A percentile compares a stretch with the other conserved stretches of the same genome.
phyloP scores from a whole-genome alignment of 2,329 filamentous ascomycete genomes.

The Alternaria arborescens region DNA sequence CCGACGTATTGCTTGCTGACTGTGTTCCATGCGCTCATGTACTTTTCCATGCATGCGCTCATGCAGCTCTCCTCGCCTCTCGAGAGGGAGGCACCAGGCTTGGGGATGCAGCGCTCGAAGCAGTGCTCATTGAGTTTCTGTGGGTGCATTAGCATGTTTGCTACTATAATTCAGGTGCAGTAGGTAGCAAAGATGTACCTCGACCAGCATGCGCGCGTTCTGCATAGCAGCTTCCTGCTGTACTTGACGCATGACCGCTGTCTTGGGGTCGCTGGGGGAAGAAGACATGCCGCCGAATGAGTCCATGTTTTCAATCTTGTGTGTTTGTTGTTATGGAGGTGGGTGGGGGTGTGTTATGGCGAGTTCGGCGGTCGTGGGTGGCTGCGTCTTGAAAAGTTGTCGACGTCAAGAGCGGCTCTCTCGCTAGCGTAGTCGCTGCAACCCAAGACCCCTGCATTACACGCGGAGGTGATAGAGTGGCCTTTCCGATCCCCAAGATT shows the following conservation, averaged over 20 bases:
- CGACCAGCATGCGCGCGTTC: conserved; percentile 61
- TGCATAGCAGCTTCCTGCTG: conserved; percentile 62
- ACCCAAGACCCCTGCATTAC: conserved; percentile 32
- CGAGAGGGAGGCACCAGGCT: conserved; percentile 60
- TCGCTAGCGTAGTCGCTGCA: conserved; percentile 23
- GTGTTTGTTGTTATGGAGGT: conserved; percentile 7
- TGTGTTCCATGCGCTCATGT: conserved; percentile 63
- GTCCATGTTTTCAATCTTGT: conserved; percentile 37
- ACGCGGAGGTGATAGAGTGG: conserved; percentile 36
- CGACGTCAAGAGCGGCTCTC: conserved; percentile 41
- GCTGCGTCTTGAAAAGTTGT: conserved; percentile 31
- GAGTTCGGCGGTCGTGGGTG: conserved; percentile 7
- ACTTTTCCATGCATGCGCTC: conserved; percentile 64
- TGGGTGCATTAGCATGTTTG: not conserved
- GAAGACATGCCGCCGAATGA: conserved; percentile 44
- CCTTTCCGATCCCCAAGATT: conserved; percentile 19
- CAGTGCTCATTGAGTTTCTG: conserved; percentile 64
- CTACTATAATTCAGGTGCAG: not conserved
- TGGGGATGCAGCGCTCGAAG: conserved; percentile 64
- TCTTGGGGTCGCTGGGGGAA: conserved; percentile 54
- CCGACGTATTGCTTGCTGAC: conserved; percentile 60
- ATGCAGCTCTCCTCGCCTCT: conserved; percentile 61
- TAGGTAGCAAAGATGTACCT: conserved; percentile 26
- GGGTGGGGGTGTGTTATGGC: not conserved
- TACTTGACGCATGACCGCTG: conserved; percentile 61